phyloP scores from a whole-genome alignment of 2,329 filamentous ascomycete genomes.

The Allantophomopsis cytisporea region DNA sequence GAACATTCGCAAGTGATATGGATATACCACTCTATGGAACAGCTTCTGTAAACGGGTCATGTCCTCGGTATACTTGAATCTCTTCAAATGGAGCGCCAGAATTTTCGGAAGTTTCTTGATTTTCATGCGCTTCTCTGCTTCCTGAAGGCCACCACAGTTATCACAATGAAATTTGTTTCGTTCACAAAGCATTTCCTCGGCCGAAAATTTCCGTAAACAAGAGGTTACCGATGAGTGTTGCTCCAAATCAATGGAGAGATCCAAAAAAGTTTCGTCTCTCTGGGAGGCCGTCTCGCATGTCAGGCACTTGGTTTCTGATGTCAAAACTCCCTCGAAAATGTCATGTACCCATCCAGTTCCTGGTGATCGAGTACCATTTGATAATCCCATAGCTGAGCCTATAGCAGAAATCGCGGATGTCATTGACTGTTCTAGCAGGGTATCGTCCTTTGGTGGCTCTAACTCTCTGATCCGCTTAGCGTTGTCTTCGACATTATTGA shows the following conservation, averaged over 20 bases:
- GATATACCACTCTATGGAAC: conserved; percentile 93
- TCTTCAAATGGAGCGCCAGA: conserved; percentile 82
- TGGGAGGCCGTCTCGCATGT: conserved; percentile 95
- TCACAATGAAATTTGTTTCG: conserved; percentile 99
- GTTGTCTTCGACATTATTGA: conserved; percentile 85
- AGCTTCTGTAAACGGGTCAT: conserved; percentile 87
- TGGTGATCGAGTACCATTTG: conserved; percentile 32
- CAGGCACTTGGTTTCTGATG: conserved; percentile 90
- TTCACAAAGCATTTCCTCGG: conserved; percentile 97
- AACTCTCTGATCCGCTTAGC: conserved; percentile 49
- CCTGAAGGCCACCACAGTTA: conserved; percentile 88
- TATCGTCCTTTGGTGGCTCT: conserved; percentile 24
- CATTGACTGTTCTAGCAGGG: conserved; percentile 36
- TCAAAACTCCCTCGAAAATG: conserved; percentile 87
- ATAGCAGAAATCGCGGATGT: conserved; percentile 27
- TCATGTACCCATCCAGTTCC: conserved; percentile 89
- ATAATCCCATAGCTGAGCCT: conserved; percentile 22
- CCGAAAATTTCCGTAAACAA: conserved; percentile 88
- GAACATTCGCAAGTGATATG: conserved; percentile 90
- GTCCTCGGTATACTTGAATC: conserved; percentile 98
- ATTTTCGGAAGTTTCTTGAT: conserved; percentile 90
- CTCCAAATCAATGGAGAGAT: conserved; percentile 90
- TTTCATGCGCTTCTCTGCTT: conserved; percentile 99
- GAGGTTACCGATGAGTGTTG: conserved; percentile 94
- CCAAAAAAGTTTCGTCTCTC: conserved; percentile 88